phyloP scores from a whole-genome alignment of 2,329 filamentous ascomycete genomes.

The Ascochyta fabae region DNA sequence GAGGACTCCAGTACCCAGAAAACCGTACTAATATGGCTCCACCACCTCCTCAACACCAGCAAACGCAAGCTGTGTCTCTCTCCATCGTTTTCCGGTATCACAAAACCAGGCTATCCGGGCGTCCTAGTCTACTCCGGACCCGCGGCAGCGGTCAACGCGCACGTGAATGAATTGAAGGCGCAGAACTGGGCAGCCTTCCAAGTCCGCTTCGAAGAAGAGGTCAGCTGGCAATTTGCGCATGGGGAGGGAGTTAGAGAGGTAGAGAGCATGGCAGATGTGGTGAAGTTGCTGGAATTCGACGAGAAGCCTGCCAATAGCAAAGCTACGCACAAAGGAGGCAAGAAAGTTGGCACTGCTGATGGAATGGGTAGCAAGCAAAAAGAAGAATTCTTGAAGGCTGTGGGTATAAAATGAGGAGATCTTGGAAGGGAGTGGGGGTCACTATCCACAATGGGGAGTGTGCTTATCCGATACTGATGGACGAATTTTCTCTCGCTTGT shows the following conservation, averaged over 20 bases:
- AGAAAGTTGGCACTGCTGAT: neutral
- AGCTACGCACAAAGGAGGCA: neutral
- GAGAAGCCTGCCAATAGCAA: constrained; percentile 1
- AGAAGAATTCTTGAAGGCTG: constrained; percentile 42
- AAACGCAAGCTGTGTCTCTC: constrained; percentile 54
- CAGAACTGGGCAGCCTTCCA: constrained; percentile 57
- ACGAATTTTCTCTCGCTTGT: too few relatives aligned
- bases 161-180: constrained; percentile 51
- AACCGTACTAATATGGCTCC: constrained; percentile 55
- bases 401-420: constrained; percentile 40
- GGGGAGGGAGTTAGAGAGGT: constrained; percentile 51
- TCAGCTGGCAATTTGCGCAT: constrained; percentile 51
- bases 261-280: constrained; percentile 54
- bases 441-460: neutral
- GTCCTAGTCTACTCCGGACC: constrained; percentile 54
- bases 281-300: constrained; percentile 43
- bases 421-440: neutral
- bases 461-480: too few relatives aligned
- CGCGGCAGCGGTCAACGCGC: constrained; percentile 46
- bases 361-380: constrained; percentile 25
- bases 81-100: constrained; percentile 51
- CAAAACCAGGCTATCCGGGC: constrained; percentile 57
- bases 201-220: constrained; percentile 49
- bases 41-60: constrained; percentile 54
- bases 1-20: constrained; percentile 13